Conservation (phyloP, 371 early-diverging fungal genomes). For the Conidiobolus incongruus region DNA sequence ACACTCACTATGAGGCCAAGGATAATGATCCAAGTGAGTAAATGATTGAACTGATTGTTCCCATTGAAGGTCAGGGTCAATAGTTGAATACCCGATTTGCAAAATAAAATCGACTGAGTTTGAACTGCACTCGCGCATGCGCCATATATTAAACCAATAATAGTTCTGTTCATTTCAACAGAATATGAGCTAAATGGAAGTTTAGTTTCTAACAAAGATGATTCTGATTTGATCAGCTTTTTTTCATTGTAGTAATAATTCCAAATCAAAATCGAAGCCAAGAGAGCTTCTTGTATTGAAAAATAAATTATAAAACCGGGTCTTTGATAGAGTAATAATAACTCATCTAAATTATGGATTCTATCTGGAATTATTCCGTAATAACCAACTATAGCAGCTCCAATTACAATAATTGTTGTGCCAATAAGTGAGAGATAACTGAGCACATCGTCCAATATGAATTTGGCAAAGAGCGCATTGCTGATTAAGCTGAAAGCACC, state of each 20-base stretch:
- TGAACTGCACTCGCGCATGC: constrained; percentile 44
- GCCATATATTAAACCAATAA: constrained; percentile 35
- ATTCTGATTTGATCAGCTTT: constrained; percentile 9
- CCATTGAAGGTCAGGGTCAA: constrained; percentile 30
- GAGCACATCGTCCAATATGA: constrained; percentile 39
- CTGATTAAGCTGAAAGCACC: constrained; percentile 56
- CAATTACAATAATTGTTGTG: constrained; percentile 41
- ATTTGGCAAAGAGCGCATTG: constrained; percentile 48
- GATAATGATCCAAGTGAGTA: constrained; percentile 48
- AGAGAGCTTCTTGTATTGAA: constrained; percentile 23
- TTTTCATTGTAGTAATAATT: constrained; percentile 24
- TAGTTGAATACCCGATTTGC: constrained; percentile 57
- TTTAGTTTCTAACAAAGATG: constrained; percentile 1
- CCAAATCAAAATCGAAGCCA: constrained; percentile 20
- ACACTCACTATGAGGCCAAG: constrained; percentile 32
- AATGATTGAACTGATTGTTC: constrained; percentile 40
- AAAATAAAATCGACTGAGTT: constrained; percentile 51
- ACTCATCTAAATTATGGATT: constrained; percentile 38
- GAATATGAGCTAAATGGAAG: constrained; percentile 5
- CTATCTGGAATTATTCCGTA: constrained; percentile 60
- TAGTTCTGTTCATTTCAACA: constrained; percentile 5
- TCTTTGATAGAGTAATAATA: constrained; percentile 38
- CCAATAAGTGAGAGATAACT: constrained; percentile 31
- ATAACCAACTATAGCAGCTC: constrained; percentile 39
- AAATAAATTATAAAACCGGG: constrained; percentile 52